phyloP scores from a whole-genome alignment of 2,329 filamentous ascomycete genomes.

The Hypoxylon sp. region DNA sequence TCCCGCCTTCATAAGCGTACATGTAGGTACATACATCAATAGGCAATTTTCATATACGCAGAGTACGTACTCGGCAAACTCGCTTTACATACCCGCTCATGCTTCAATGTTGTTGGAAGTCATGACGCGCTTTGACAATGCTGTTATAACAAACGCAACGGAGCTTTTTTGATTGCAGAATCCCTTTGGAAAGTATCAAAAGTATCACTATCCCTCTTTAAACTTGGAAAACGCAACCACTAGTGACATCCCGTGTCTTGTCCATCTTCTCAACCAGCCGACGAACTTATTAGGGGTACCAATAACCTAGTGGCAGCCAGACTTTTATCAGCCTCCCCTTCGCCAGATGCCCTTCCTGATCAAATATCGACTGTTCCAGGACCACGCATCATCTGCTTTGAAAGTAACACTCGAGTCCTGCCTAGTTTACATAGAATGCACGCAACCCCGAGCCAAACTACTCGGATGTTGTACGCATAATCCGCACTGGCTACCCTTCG shows the following conservation, averaged over 20 bases:
- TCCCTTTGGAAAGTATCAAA: conserved; percentile 35
- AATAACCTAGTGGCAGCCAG: conserved; percentile 26
- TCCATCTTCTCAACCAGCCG: conserved; percentile 29
- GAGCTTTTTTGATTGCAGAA: conserved; percentile 50
- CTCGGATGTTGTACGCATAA: conserved; percentile 29
- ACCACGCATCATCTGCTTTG: conserved; percentile 32
- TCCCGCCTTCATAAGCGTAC: background rate
- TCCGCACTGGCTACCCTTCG: conserved; percentile 17
- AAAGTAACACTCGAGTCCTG: conserved; percentile 33
- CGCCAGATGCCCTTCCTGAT: conserved; percentile 20
- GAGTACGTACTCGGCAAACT: conserved; percentile 15
- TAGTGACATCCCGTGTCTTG: conserved; percentile 22
- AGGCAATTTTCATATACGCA: background rate
- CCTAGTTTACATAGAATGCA: conserved; percentile 51
- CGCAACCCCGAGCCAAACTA: conserved; percentile 38
- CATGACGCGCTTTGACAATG: too few species aligned
- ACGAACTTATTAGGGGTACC: conserved; percentile 37
- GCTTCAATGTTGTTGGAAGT: too few species aligned
- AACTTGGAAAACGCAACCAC: conserved; percentile 26
- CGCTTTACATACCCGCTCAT: background rate
- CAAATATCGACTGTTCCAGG: conserved; percentile 32
- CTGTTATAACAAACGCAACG: conserved; percentile 26
- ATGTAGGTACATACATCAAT: background rate
- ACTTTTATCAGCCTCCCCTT: conserved; percentile 21
- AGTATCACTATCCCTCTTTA: conserved; percentile 42